These are phyloP conservation scores for Draba incana DNA, from an alignment of 345 rosid species.

Conservation along the genomic window DNA sequence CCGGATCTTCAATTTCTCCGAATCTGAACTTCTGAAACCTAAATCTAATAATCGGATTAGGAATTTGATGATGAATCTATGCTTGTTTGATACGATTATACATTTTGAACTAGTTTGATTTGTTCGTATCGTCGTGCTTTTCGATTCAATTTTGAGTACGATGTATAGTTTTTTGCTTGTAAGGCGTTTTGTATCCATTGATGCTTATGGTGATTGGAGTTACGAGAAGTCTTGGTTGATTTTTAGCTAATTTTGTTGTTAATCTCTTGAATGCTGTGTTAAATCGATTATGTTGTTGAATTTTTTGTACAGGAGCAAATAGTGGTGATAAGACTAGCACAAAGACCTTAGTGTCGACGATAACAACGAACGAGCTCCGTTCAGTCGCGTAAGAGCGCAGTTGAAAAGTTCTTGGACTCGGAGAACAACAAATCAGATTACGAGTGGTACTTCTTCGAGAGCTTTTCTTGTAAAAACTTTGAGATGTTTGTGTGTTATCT, in stretches of 20 bases:
- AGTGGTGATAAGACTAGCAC: conserved; percentile 10
- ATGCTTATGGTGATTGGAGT: background rate
- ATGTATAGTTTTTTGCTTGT: background rate
- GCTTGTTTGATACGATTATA: background rate
- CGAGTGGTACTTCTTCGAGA: conserved; percentile 29
- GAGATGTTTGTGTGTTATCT: background rate
- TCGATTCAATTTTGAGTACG: background rate
- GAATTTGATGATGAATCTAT: background rate
- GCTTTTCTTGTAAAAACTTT: background rate
- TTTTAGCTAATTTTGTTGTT: background rate
- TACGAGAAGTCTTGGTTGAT: background rate
- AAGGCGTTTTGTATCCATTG: background rate
- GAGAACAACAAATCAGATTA: conserved; percentile 40
- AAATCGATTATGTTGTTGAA: background rate
- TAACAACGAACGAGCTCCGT: background rate
- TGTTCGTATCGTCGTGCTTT: background rate
- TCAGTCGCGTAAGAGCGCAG: conserved; percentile 28
- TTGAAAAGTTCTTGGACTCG: conserved; percentile 41
- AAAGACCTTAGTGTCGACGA: background rate
- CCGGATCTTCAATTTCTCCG: conserved; percentile 20
- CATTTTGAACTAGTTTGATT: background rate
- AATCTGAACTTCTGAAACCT: conserved; percentile 23
- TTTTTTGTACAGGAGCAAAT: conserved; percentile 11
- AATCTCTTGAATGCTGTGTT: too few species aligned
- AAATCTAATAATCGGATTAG: background rate